Percentiles rank a stretch among this genome's conserved stretches.
phyloP scores from a whole-genome alignment of 768 basidiomycete genomes.

The Tremella mesenterica region DNA sequence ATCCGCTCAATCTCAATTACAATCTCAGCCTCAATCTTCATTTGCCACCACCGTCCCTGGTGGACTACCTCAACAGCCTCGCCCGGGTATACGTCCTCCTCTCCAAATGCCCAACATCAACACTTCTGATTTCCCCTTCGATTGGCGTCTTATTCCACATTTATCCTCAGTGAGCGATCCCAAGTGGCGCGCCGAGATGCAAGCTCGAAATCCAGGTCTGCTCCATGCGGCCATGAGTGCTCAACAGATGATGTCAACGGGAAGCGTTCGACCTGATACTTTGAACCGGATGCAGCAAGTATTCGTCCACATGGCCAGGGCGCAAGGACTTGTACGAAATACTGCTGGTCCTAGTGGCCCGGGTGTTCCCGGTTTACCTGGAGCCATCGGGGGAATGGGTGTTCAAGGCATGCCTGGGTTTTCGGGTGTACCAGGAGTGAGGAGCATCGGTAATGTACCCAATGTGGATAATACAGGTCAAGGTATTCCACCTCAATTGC shows the following conservation, averaged over 20 bases:
- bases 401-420: constrained; percentile 1
- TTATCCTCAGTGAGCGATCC: constrained; percentile 16
- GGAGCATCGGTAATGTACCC: too few species aligned
- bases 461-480: too few species aligned
- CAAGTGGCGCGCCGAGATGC: constrained; percentile 16
- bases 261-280: constrained; percentile 17
- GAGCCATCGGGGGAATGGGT: background rate
- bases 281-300: constrained; percentile 31
- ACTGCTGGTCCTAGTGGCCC: background rate
- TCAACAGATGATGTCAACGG: constrained; percentile 10
- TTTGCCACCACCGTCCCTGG: too few species aligned
- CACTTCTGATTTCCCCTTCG: constrained; percentile 39
- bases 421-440: too few species aligned
- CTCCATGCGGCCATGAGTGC: constrained; percentile 17
- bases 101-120: constrained; percentile 16
- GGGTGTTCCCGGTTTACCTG: constrained; percentile 5
- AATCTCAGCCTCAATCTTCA: background rate
- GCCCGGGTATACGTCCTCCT: constrained; percentile 3
- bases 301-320: constrained; percentile 1
- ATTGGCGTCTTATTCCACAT: constrained; percentile 26
- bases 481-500: background rate
- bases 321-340: background rate
- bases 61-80: background rate
- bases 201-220: constrained; percentile 22
- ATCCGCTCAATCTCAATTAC: constrained; percentile 13